Conservation (phyloP, 192 early-diverging fungal genomes). For the Coemansia sp. region DNA sequence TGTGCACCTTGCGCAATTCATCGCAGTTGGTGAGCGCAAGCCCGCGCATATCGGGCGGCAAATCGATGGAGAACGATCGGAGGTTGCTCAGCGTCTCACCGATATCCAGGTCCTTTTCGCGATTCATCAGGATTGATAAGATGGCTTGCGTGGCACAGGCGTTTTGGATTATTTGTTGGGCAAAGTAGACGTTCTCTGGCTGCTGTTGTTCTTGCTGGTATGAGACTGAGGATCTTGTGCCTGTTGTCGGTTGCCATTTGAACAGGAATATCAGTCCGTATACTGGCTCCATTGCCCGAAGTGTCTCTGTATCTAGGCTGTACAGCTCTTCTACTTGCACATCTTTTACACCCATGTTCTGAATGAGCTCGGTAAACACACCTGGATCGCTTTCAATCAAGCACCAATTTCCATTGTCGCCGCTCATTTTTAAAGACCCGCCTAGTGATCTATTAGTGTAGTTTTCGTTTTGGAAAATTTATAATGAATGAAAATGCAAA, state of each 20-base stretch:
- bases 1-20: conserved; percentile 72
- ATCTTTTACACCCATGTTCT: conserved; percentile 68
- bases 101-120: conserved; percentile 60
- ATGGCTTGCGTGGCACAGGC: conserved; percentile 89
- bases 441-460: background rate
- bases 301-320: conserved; percentile 64
- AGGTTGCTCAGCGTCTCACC: conserved; percentile 68
- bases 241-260: conserved; percentile 61
- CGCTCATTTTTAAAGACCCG: conserved; percentile 24
- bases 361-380: conserved; percentile 83
- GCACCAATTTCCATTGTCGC: conserved; percentile 74
- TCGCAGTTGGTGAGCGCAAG: conserved; percentile 79
- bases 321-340: conserved; percentile 81
- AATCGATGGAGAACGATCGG: conserved; percentile 67
- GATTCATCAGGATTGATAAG: conserved; percentile 71
- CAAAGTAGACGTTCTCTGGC: conserved; percentile 66
- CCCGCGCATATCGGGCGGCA: conserved; percentile 76
- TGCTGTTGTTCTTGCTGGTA: conserved; percentile 23
- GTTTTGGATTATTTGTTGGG: conserved; percentile 75
- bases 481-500: background rate
- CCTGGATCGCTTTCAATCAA: conserved; percentile 87
- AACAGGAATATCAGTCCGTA: conserved; percentile 85
- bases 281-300: conserved; percentile 68
- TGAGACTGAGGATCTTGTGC: conserved; percentile 5
- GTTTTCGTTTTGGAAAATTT: background rate